Conservation (phyloP, 2,329 filamentous ascomycete species). For the Ophiognomonia clavigignenti-juglandacearum region DNA sequence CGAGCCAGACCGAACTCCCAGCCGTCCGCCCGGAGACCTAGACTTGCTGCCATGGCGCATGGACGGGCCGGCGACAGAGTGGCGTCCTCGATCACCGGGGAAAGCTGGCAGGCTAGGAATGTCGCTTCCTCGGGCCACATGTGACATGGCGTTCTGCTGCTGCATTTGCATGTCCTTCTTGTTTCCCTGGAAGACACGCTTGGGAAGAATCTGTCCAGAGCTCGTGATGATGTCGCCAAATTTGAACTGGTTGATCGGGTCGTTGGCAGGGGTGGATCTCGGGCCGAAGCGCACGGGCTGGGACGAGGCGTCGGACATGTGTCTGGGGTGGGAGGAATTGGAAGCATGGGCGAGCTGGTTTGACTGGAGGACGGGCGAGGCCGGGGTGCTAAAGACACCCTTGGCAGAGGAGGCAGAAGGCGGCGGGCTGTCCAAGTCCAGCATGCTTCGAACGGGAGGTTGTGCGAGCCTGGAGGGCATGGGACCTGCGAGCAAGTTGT, state of each 20-base stretch:
- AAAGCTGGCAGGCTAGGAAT: constrained; percentile 45
- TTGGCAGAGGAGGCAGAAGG: constrained; percentile 36
- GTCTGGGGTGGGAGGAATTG: constrained; percentile 38
- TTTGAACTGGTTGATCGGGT: constrained; percentile 53
- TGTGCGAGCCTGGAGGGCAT: background rate
- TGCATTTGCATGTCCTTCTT: constrained; percentile 28
- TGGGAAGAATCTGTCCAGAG: constrained; percentile 44
- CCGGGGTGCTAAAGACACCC: constrained; percentile 42
- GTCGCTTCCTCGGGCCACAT: constrained; percentile 49
- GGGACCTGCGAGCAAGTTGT: constrained; percentile 11
- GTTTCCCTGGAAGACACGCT: constrained; percentile 45
- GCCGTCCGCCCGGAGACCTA: constrained; percentile 47
- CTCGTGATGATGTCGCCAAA: constrained; percentile 56
- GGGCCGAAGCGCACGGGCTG: constrained; percentile 44
- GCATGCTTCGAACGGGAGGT: constrained; percentile 59
- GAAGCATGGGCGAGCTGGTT: constrained; percentile 26
- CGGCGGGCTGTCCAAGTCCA: constrained; percentile 48
- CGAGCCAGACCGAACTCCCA: constrained; percentile 47
- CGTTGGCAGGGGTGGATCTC: constrained; percentile 27
- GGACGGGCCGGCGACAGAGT: constrained; percentile 29
- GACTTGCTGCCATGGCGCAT: constrained; percentile 39
- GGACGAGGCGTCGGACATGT: constrained; percentile 49
- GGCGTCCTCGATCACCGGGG: constrained; percentile 36
- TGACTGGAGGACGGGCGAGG: constrained; percentile 38
- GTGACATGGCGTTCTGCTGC: constrained; percentile 38